Evolutionary conservation across 2,329 filamentous ascomycete species (phyloP).

Genomic region (Leptographium flavum): DNA sequence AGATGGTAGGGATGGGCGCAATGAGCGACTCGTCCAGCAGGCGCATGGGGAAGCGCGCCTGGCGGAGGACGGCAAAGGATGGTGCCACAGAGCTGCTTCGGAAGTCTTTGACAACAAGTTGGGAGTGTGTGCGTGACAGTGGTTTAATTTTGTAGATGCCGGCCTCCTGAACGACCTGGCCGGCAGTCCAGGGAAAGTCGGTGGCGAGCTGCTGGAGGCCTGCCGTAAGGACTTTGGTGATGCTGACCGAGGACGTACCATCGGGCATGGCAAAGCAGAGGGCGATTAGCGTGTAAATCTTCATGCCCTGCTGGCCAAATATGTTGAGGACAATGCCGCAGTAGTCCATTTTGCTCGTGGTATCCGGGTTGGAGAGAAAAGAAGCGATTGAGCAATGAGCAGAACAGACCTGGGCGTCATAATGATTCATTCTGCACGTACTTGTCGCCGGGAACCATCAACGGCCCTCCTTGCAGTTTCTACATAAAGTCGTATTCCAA

Average conservation of each 20-base stretch:
- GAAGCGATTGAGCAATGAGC: too few species aligned
- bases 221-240: conserved; percentile 17
- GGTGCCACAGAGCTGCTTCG: conserved; percentile 19
- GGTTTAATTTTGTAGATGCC: conserved; percentile 13
- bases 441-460: too few species aligned
- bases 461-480: too few species aligned
- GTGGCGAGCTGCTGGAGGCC: conserved; percentile 24
- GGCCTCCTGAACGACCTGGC: conserved; percentile 22
- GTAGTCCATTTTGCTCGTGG: not conserved
- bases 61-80: conserved; percentile 22
- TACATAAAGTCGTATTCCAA: too few species aligned
- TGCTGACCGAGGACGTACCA: conserved; percentile 1
- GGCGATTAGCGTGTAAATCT: conserved; percentile 31
- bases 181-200: conserved; percentile 32
- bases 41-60: conserved; percentile 26
- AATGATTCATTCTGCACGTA: too few species aligned
- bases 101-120: conserved; percentile 28
- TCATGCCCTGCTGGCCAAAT: conserved; percentile 25
- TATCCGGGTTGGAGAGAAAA: too few species aligned
- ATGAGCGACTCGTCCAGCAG: conserved; percentile 29
- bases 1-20: conserved; percentile 19
- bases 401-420: too few species aligned
- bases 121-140: conserved; percentile 14
- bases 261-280: conserved; percentile 20
- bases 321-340: conserved; percentile 16